Percentiles rank a stretch among this genome's conserved stretches.
Evolutionary conservation across 805 yeast genomes (phyloP).

Genomic region (Saccharomycopsis guyanensis): DNA sequence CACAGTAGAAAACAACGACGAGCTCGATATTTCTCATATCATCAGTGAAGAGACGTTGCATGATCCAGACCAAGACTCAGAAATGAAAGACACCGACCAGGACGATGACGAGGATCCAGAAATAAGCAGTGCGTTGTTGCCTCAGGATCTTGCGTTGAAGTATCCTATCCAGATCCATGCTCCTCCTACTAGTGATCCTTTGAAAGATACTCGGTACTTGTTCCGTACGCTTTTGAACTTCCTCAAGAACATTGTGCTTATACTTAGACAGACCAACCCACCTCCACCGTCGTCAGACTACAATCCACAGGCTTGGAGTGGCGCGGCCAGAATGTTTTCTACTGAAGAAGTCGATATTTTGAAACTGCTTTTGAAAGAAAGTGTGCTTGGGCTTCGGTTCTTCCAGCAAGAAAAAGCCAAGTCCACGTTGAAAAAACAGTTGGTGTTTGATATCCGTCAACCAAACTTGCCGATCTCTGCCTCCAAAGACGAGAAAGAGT

Average conservation of each 20-base stretch:
- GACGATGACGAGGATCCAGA: constrained; percentile 15
- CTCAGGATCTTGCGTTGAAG: constrained; percentile 37
- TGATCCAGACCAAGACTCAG: constrained; percentile 27
- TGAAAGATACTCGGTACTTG: constrained; percentile 81
- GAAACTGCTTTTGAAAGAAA: constrained; percentile 72
- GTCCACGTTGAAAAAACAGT: constrained; percentile 24
- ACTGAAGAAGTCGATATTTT: constrained; percentile 77
- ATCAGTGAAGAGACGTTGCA: constrained; percentile 2
- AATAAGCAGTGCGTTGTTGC: background rate
- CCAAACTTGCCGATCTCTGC: constrained; percentile 81
- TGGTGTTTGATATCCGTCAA: constrained; percentile 56
- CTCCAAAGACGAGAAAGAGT: constrained; percentile 86
- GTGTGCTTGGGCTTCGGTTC: constrained; percentile 70
- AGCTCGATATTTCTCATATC: constrained; percentile 14
- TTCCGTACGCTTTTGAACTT: constrained; percentile 87
- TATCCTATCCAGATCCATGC: constrained; percentile 57
- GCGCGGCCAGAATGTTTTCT: constrained; percentile 74
- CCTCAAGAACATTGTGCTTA: constrained; percentile 81
- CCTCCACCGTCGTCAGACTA: constrained; percentile 52
- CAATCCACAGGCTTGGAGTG: constrained; percentile 64
- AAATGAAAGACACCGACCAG: constrained; percentile 24
- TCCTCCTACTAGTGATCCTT: constrained; percentile 49
- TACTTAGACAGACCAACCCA: constrained; percentile 84
- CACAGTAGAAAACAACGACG: constrained; percentile 12
- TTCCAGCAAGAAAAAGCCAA: constrained; percentile 44